A percentile compares a stretch with the other conserved stretches of the same genome.
Conservation (phyloP, 1,284 basidiomycete species). For the Heterobasidion parviporum region DNA sequence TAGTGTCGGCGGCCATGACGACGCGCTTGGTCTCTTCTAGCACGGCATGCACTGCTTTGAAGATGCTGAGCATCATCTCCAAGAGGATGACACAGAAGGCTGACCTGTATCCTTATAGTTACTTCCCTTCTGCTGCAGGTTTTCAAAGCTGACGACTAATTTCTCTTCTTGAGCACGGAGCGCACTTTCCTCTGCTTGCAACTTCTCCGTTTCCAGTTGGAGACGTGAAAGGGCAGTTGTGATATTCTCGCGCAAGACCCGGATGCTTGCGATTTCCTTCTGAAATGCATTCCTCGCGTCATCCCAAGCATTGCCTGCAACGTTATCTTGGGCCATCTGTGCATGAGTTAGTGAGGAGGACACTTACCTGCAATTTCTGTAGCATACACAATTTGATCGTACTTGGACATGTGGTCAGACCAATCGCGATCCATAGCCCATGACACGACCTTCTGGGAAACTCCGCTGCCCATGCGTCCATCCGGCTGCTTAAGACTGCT, state of each 20-base stretch:
- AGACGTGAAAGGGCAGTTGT: slow-evolving; percentile 44
- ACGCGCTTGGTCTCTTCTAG: slow-evolving; percentile 49
- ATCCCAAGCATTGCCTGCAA: slow-evolving; percentile 45
- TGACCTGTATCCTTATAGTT: slow-evolving; percentile 51
- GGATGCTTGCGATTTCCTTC: slow-evolving; percentile 51
- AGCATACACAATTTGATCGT: slow-evolving; percentile 42
- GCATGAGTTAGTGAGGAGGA: background rate
- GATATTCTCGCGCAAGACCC: slow-evolving; percentile 45
- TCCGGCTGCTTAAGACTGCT: slow-evolving; percentile 55
- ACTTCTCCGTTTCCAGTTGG: slow-evolving; percentile 45
- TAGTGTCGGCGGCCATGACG: slow-evolving; percentile 35
- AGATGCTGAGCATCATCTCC: background rate
- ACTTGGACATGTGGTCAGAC: slow-evolving; percentile 46
- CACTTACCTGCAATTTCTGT: slow-evolving; percentile 46
- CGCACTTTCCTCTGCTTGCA: slow-evolving; percentile 44
- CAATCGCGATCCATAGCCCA: slow-evolving; percentile 64
- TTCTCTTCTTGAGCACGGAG: slow-evolving; percentile 46
- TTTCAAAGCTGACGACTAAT: slow-evolving; percentile 40
- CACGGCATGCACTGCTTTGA: slow-evolving; percentile 41
- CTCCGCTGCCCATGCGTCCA: slow-evolving; percentile 37
- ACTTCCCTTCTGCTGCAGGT: slow-evolving; percentile 47
- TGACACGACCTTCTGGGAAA: slow-evolving; percentile 54
- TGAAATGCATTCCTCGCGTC: slow-evolving; percentile 45
- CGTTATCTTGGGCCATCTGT: background rate
- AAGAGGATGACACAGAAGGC: slow-evolving; percentile 6